Conservation (phyloP, 2,329 filamentous ascomycete species). For the Harringtonia lauricola region DNA sequence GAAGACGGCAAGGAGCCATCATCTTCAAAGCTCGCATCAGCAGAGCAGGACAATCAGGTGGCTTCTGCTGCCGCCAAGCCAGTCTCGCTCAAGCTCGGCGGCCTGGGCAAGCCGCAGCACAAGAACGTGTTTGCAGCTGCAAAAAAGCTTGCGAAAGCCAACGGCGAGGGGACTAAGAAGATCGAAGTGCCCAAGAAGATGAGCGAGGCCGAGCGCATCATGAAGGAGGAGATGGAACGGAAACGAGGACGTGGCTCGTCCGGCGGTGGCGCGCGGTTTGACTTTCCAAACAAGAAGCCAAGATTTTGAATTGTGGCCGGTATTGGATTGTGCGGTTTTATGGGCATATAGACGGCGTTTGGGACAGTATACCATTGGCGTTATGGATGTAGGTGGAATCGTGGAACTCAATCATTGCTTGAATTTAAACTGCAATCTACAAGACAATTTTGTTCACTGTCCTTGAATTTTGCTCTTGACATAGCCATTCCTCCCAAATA, state of each 20-base stretch:
- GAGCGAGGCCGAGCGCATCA: constrained; percentile 79
- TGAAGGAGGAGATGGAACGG: constrained; percentile 71
- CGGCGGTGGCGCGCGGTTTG: constrained; percentile 3
- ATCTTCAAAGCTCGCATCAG: constrained; percentile 1
- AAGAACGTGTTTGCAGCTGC: constrained; percentile 65
- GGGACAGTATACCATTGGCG: no score
- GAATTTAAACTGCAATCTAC: no score
- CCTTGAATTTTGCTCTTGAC: no score
- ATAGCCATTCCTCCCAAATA: no score
- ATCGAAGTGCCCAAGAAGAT: constrained; percentile 64
- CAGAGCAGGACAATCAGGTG: not conserved
- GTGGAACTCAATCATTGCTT: no score
- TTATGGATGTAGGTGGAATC: no score
- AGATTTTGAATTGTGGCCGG: constrained; percentile 19
- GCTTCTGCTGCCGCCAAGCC: constrained; percentile 11
- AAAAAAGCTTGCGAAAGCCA: constrained; percentile 57
- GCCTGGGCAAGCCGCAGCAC: constrained; percentile 44
- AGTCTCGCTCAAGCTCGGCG: constrained; percentile 54
- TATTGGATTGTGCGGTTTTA: constrained; percentile 10
- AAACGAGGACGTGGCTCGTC: constrained; percentile 45
- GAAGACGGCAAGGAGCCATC: constrained; percentile 6
- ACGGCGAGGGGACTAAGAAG: constrained; percentile 50
- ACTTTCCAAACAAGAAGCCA: not conserved
- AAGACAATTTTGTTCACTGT: not conserved
- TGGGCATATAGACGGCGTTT: not conserved